These are phyloP conservation scores for Phaffia rhodozyma DNA, from an alignment of 1,284 basidiomycete genomes.

Conservation along the genomic window DNA sequence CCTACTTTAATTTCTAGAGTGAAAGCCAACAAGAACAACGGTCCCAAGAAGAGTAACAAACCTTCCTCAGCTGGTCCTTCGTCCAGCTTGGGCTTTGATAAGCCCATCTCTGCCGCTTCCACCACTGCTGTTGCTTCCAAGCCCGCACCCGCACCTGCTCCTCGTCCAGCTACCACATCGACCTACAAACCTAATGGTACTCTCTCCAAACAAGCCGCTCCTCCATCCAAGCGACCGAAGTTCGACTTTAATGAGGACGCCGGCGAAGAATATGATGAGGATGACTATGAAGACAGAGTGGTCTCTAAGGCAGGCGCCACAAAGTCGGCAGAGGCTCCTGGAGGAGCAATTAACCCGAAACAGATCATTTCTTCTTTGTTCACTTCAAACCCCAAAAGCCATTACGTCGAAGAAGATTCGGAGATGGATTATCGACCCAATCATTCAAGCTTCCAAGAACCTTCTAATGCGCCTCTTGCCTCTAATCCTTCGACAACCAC, in stretches of 20 bases:
- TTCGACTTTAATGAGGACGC: conserved; percentile 13
- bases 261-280: conserved; percentile 17
- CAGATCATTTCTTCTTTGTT: conserved; percentile 88
- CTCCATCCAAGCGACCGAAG: conserved; percentile 7
- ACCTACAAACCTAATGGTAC: neutral
- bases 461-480: conserved; percentile 28
- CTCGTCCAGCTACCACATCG: conserved; percentile 6
- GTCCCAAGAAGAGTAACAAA: conserved; percentile 19
- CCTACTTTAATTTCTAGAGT: conserved; percentile 22
- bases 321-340: conserved; percentile 7
- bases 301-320: conserved; percentile 4
- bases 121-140: conserved; percentile 1
- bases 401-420: conserved; percentile 28
- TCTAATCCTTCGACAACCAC: conserved; percentile 20
- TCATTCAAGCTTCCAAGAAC: conserved; percentile 22
- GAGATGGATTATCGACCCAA: conserved; percentile 26
- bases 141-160: conserved; percentile 5
- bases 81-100: neutral
- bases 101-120: conserved; percentile 14
- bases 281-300: conserved; percentile 14
- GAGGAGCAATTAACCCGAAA: conserved; percentile 29
- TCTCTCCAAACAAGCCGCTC: neutral
- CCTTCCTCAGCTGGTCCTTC: conserved; percentile 11
- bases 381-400: conserved; percentile 52
- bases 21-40: conserved; percentile 31